Base-by-base conservation (phyloP, 2,329 filamentous ascomycete species). In the Alternaria gansuensis region DNA sequence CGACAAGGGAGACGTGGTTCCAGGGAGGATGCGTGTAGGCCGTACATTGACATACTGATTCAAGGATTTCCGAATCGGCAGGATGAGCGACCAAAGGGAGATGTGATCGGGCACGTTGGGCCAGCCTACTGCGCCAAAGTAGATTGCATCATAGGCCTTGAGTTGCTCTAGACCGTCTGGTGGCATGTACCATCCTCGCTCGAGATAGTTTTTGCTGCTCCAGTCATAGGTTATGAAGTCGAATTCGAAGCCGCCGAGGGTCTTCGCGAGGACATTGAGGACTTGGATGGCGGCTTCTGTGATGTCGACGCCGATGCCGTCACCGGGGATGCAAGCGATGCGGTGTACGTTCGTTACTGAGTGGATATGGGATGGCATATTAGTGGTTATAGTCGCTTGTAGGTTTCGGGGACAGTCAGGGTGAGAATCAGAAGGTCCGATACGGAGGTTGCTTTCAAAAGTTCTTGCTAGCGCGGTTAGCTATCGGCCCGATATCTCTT, bases 31-130 rank as follows among this genome's bases (percentile, higher is more conserved):
- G 17, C 78, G 71, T 7, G 79, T 82, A 0, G 75, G 89, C 0
- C 88, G 83, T 0, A 90, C 82, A 63, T 90, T 91, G 63, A 89
- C 84, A 67, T 89, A 90, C 68, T 90, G 87, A 60, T 90, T 87
- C 44, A 90, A 82, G 36, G 86, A 82, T 51, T 89, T 86, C 36
- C 88, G 84, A 67, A 91, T 90, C 17, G 87, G 87, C 7, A 91
- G 79, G 43, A 89, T 84, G 31, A 89, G 82, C 7, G 84, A 83
- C 88, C 88, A 90, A 1, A 91, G 83, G 0, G 85, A 86, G 57
- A 90, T 84, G 62, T 90, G 85, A 63, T 90, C 88, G 1, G 88
- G 87, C 0, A 90, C 86, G 50, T 87, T 79, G 51, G 84, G 84
- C 69, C 80, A 84, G 14, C 85, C 85, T 2, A 88, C 85, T 2